phyloP scores from a whole-genome alignment of 495 filamentous ascomycete species.

The Hypoxylon perforatum region DNA sequence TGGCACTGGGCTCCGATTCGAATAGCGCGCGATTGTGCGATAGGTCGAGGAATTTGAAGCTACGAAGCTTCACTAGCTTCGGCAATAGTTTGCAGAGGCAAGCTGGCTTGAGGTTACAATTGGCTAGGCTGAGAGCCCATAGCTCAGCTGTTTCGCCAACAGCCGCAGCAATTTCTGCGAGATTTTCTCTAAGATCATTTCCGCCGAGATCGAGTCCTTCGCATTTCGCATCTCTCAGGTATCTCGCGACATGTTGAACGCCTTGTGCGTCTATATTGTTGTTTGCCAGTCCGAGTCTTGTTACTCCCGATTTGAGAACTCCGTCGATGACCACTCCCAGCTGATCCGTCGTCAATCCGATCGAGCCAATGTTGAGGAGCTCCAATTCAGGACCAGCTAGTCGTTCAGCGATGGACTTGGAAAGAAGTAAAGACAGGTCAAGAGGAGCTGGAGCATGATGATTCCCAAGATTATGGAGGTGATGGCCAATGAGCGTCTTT shows the following conservation, averaged over 20 bases:
- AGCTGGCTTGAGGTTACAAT: slow-evolving; percentile 80
- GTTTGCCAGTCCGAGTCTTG: slow-evolving; percentile 82
- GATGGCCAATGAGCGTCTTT: slow-evolving; percentile 32
- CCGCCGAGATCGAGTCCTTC: slow-evolving; percentile 94
- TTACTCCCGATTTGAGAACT: slow-evolving; percentile 75
- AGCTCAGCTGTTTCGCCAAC: slow-evolving; percentile 72
- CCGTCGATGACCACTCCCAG: slow-evolving; percentile 81
- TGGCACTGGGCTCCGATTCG: slow-evolving; percentile 74
- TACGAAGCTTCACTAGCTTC: slow-evolving; percentile 72
- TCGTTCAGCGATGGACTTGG: slow-evolving; percentile 79
- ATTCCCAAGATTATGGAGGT: slow-evolving; percentile 29
- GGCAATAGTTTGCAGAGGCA: slow-evolving; percentile 82
- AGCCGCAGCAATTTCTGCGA: slow-evolving; percentile 73
- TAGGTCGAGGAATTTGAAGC: slow-evolving; percentile 89
- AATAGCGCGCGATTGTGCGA: slow-evolving; percentile 90
- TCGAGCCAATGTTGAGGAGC: slow-evolving; percentile 84
- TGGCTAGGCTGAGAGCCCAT: slow-evolving; percentile 86
- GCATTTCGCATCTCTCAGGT: slow-evolving; percentile 77
- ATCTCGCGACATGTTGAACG: slow-evolving; percentile 78
- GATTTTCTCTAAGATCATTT: slow-evolving; percentile 77
- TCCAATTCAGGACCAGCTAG: slow-evolving; percentile 80
- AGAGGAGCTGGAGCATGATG: slow-evolving; percentile 30
- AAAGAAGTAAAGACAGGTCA: slow-evolving; percentile 63
- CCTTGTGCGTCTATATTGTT: slow-evolving; percentile 80
- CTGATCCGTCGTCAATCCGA: slow-evolving; percentile 74